These are phyloP conservation scores for Melocanna baccifera DNA, from an alignment of 176 grass and related monocot species.

Conservation along the genomic window DNA sequence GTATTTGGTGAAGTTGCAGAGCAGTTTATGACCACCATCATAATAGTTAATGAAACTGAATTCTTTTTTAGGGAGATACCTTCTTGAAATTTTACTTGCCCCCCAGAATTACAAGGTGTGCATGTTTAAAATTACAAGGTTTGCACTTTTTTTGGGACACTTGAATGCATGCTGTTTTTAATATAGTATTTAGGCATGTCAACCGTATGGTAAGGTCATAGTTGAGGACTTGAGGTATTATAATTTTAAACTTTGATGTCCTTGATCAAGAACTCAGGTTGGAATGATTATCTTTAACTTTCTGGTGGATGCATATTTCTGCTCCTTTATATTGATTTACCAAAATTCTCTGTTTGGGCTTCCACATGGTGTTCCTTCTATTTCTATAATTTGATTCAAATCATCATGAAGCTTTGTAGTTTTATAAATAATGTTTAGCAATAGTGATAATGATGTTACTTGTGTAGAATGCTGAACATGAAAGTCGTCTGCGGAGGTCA, in stretches of 20 bases:
- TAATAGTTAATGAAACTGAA: background rate
- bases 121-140: too few relatives aligned
- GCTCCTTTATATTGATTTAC: background rate
- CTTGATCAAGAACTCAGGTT: background rate
- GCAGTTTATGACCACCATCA: background rate
- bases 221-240: background rate
- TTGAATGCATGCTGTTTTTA: background rate
- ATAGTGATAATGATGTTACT: background rate
- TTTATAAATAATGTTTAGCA: background rate
- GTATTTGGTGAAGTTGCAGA: background rate
- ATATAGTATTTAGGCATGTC: background rate
- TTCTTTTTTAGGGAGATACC: background rate
- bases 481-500: slow-evolving; percentile 58
- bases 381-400: background rate
- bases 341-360: background rate
- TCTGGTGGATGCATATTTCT: background rate
- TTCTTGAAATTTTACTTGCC: background rate
- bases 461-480: slow-evolving; percentile 71
- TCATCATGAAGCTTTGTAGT: background rate
- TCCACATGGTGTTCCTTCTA: background rate
- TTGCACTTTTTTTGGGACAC: background rate
- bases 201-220: background rate
- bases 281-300: background rate
- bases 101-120: background rate
- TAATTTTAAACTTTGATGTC: background rate